A percentile compares a stretch with the other conserved stretches of the same genome.
These are phyloP conservation scores for Boletus subparvulus DNA, from an alignment of 768 basidiomycete species.

Conservation along the genomic window DNA sequence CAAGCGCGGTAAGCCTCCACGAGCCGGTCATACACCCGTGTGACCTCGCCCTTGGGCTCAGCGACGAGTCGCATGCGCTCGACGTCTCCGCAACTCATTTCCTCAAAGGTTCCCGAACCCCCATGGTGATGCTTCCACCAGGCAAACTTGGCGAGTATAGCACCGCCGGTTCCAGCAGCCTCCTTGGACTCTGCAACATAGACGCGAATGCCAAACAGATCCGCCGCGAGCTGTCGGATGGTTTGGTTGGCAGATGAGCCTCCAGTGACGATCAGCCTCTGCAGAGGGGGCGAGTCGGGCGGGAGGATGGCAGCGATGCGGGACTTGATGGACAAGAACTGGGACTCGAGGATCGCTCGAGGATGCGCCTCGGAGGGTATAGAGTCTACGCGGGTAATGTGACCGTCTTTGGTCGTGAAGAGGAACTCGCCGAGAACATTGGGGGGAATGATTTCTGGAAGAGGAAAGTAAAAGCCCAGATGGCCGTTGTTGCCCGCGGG, in stretches of 20 bases:
- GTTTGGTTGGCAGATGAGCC: conserved; percentile 9
- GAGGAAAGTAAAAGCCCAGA: conserved; percentile 8
- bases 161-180: conserved; percentile 5
- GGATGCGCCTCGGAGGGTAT: conserved; percentile 7
- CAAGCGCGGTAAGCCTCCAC: conserved; percentile 3
- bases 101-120: neutral
- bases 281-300: conserved; percentile 2
- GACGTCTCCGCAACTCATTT: conserved; percentile 1
- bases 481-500: neutral
- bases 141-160: conserved; percentile 8
- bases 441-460: conserved; percentile 7
- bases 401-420: neutral
- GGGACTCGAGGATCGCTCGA: conserved; percentile 8
- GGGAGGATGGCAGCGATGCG: conserved; percentile 9
- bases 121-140: conserved; percentile 7
- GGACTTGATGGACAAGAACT: conserved; percentile 12
- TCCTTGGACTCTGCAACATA: conserved; percentile 9
- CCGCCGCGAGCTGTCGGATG: conserved; percentile 6
- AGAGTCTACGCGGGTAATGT: neutral
- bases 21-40: conserved; percentile 1
- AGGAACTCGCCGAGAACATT: conserved; percentile 6
- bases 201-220: conserved; percentile 3
- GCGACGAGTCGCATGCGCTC: conserved; percentile 9
- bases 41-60: neutral
- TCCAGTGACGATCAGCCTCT: conserved; percentile 6